Evolutionary conservation across 2,329 filamentous ascomycete species (phyloP).

Genomic region (Paramyrothecium sp.): DNA sequence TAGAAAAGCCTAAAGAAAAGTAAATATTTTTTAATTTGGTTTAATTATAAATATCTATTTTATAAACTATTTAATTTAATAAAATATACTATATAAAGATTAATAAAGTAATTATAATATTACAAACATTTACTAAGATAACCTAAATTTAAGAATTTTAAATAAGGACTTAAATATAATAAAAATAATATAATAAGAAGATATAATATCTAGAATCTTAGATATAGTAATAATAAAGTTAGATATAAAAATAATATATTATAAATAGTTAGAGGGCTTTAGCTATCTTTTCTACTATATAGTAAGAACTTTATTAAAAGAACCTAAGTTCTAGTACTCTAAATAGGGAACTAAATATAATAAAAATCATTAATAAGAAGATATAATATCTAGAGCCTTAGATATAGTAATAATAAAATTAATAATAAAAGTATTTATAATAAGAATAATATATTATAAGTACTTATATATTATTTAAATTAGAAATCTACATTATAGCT

Average conservation of each 20-base stretch:
- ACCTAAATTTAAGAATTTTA: no score
- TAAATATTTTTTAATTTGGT: not conserved
- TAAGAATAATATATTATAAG: no score
- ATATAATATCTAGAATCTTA: not conserved
- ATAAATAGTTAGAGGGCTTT: not conserved
- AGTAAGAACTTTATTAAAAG: not conserved
- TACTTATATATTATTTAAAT: no score
- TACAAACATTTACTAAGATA: no score
- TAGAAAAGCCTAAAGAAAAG: not conserved
- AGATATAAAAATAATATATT: not conserved
- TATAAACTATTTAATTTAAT: not conserved
- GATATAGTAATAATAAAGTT: not conserved
- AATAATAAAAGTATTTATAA: no score
- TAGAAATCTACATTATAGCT: not conserved
- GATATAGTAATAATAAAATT: not conserved
- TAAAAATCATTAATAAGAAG: conserved; percentile 1
- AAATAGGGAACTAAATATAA: not conserved
- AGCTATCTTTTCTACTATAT: not conserved
- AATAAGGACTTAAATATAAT: no score
- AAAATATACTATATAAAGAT: no score
- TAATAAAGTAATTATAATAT: no score
- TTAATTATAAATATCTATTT: not conserved
- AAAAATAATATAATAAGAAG: not conserved
- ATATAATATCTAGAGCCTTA: not conserved
- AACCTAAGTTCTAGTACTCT: no score